Percentiles rank a stretch among this genome's conserved stretches.
phyloP scores from a whole-genome alignment of 495 filamentous ascomycete species.

The Aspergillus olivimuriae region DNA sequence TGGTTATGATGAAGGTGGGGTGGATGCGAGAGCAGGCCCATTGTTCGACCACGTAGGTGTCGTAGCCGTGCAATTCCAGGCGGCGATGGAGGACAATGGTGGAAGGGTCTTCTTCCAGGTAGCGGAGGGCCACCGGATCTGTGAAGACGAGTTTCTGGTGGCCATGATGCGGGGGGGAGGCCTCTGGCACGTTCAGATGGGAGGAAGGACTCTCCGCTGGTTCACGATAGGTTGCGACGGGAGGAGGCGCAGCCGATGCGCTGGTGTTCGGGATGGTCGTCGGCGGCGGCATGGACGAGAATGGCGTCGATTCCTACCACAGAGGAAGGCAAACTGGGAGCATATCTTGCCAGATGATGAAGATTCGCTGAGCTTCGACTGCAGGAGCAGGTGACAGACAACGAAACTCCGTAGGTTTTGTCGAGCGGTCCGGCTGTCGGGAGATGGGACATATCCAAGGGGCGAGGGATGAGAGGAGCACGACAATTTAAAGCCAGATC shows the following conservation, averaged over 20 bases:
- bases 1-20: constrained; percentile 87
- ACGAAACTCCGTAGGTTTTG: constrained; percentile 23
- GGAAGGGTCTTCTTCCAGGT: constrained; percentile 80
- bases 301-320: constrained; percentile 1
- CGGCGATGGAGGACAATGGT: constrained; percentile 69
- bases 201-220: constrained; percentile 19
- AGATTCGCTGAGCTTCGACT: constrained; percentile 18
- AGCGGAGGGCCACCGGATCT: constrained; percentile 72
- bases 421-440: constrained; percentile 15
- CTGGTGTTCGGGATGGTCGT: constrained; percentile 16
- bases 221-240: constrained; percentile 15
- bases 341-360: too few relatives aligned
- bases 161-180: constrained; percentile 14
- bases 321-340: too few relatives aligned
- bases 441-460: constrained; percentile 22
- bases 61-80: constrained; percentile 70
- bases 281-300: constrained; percentile 11
- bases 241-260: constrained; percentile 15
- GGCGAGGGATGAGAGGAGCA: neutral
- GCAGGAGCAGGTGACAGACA: constrained; percentile 16
- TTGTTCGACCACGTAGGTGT: constrained; percentile 93
- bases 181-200: constrained; percentile 13
- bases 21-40: constrained; percentile 91
- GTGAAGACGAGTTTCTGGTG: constrained; percentile 60
- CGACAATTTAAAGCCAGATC: constrained; percentile 1